phyloP scores from a whole-genome alignment of 225 moss, liverwort and hornwort species.

The Sphagnum tenellum region DNA sequence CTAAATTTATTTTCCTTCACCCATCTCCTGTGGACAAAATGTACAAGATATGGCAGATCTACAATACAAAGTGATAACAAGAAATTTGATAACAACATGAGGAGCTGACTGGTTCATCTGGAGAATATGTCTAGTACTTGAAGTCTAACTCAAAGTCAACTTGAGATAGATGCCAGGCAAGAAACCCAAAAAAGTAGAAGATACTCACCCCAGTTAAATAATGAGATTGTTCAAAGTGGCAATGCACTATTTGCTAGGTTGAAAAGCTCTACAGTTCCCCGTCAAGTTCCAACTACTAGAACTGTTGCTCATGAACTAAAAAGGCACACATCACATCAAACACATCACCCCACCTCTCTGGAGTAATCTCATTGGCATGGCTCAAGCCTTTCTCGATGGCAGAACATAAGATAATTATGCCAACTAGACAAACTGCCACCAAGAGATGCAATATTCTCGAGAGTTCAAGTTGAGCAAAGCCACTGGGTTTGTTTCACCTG shows the following conservation, averaged over 20 bases:
- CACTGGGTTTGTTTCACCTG: conserved; percentile 44
- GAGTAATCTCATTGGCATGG: conserved; percentile 69
- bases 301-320: conserved; percentile 79
- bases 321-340: conserved; percentile 90
- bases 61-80: background rate
- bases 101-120: no score
- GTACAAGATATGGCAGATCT: background rate
- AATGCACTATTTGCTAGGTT: conserved; percentile 83
- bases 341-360: conserved; percentile 88
- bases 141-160: no score
- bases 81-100: no score
- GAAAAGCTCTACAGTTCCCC: conserved; percentile 91
- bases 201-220: conserved; percentile 86
- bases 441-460: conserved; percentile 66
- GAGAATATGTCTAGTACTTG: no score
- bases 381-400: conserved; percentile 66
- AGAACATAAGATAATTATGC: conserved; percentile 77
- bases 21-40: no score
- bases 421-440: conserved; percentile 77
- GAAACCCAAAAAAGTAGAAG: background rate
- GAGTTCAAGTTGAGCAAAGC: conserved; percentile 64
- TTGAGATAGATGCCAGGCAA: no score
- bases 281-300: conserved; percentile 83
- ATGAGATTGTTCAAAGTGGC: conserved; percentile 80
- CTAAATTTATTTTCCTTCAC: background rate